These are phyloP conservation scores for Populus hybrid DNA, from an alignment of 441 rosid genomes.

Conservation along the genomic window DNA sequence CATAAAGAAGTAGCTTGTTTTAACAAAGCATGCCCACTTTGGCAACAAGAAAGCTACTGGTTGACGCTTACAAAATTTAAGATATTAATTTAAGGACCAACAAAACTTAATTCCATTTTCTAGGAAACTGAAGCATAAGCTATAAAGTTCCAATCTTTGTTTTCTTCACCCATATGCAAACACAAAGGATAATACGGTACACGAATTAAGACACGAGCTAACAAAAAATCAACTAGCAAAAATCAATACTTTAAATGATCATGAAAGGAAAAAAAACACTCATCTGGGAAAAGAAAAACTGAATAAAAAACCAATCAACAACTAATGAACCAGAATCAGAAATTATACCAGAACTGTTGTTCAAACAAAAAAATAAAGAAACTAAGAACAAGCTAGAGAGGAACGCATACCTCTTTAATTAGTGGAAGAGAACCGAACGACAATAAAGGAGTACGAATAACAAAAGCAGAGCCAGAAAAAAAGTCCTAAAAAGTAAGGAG, in stretches of 20 bases:
- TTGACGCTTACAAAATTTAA: background rate
- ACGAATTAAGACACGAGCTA: background rate
- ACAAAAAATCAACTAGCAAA: background rate
- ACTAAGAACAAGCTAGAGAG: background rate
- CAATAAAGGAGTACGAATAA: background rate
- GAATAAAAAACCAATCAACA: background rate
- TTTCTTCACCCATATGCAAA: background rate
- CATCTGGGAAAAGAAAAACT: background rate
- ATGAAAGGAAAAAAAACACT: background rate
- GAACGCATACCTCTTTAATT: conserved; percentile 7
- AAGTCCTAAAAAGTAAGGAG: background rate
- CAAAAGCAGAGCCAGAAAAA: background rate
- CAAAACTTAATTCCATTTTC: background rate
- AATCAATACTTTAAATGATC: background rate
- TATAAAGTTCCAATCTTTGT: background rate
- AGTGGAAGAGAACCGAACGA: background rate
- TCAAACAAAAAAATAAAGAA: background rate
- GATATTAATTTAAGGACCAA: background rate
- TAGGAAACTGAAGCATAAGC: background rate
- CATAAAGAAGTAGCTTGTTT: background rate
- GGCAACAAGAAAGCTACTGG: background rate
- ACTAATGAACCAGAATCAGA: background rate
- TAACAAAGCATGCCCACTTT: background rate
- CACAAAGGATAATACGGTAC: background rate
- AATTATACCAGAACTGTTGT: background rate